Base-by-base conservation (phyloP, 2,329 filamentous ascomycete genomes). In the Helotiales sp. region DNA sequence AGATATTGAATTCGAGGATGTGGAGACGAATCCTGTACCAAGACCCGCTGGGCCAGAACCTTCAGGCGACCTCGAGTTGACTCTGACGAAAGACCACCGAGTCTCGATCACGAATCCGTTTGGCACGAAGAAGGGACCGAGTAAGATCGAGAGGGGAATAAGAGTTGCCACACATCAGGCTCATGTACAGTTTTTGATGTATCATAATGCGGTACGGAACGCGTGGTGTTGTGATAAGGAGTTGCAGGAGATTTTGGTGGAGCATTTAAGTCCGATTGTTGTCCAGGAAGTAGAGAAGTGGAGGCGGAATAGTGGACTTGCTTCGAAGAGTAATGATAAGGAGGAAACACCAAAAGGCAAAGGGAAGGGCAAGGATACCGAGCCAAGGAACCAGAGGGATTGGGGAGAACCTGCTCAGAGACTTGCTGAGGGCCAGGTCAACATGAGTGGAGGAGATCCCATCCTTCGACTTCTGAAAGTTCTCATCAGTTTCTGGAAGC, bases 121-220 rank as follows among this genome's bases (percentile, higher is more conserved):
- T 52, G 87, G 87, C 24, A 82, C 82, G 20, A 97, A 93, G 79
- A 97, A 95, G 76, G 94, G 93, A 0, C 91, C 92, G 0, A 91
- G 92, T 2, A 97, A 97, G 79, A 87, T 91, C 30, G 93, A 97
- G 76, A 88, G 93, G 61, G 86, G 89, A 68, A 91, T 95, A 64
- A 87, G 96, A 28, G 86, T 89, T 37, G 85, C 89, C 3, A 93
- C 93, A 0, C 96, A 99, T 78, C 92, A 92, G 73, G 85, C 97
- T 72, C 96, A 99, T 78, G 93, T 98, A 1, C 89, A 96, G 77
- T 87, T 89, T 61, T 82, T 99, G 17, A 85, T 99, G 67, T 97
- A 91, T 85, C 94, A 98, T 77, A 98, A 98, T 76, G 87, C 92
- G 0, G 80, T 96, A 15, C 88, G 92, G 49, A 97, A 98, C 77